Percentiles rank a stretch among this genome's conserved stretches.
phyloP scores from a whole-genome alignment of 345 rosid species.

The Geranium rotundifolium region DNA sequence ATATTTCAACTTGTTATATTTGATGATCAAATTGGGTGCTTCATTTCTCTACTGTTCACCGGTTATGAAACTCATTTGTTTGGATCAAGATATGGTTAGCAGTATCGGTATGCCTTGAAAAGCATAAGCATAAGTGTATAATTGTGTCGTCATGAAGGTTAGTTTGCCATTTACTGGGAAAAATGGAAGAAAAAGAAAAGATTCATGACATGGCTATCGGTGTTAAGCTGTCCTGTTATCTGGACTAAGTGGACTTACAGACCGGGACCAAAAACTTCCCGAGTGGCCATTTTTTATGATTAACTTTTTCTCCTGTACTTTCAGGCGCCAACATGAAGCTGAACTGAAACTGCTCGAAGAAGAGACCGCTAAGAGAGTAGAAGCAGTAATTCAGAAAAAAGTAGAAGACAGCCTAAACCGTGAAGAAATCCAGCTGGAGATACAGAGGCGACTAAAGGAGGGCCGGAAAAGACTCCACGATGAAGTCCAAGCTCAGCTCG shows the following conservation, averaged over 20 bases:
- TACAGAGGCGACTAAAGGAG: constrained; percentile 55
- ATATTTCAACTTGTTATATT: constrained; percentile 50
- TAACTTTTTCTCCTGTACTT: constrained; percentile 22
- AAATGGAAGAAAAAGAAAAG: constrained; percentile 8
- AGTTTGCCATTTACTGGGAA: constrained; percentile 36
- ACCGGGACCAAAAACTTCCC: not conserved
- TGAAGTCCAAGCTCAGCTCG: constrained; percentile 76
- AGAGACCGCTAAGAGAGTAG: constrained; percentile 81
- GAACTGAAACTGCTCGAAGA: constrained; percentile 83
- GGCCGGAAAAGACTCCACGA: constrained; percentile 56
- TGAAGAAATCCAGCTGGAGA: constrained; percentile 56
- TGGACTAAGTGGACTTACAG: not conserved
- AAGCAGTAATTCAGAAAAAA: constrained; percentile 57
- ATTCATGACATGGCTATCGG: not conserved
- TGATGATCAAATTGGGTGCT: constrained; percentile 58
- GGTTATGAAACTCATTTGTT: constrained; percentile 61
- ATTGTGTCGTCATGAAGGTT: constrained; percentile 38
- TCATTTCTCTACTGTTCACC: constrained; percentile 62
- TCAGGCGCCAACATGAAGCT: constrained; percentile 90
- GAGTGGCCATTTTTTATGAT: constrained; percentile 21
- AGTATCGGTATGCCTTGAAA: constrained; percentile 77
- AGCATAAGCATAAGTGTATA: constrained; percentile 33
- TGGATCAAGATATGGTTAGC: constrained; percentile 83
- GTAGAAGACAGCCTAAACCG: constrained; percentile 75
- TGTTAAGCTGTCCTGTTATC: not conserved